These are phyloP conservation scores for Hypsizygus marmoreus DNA, from an alignment of 768 basidiomycete genomes.

Conservation along the genomic window DNA sequence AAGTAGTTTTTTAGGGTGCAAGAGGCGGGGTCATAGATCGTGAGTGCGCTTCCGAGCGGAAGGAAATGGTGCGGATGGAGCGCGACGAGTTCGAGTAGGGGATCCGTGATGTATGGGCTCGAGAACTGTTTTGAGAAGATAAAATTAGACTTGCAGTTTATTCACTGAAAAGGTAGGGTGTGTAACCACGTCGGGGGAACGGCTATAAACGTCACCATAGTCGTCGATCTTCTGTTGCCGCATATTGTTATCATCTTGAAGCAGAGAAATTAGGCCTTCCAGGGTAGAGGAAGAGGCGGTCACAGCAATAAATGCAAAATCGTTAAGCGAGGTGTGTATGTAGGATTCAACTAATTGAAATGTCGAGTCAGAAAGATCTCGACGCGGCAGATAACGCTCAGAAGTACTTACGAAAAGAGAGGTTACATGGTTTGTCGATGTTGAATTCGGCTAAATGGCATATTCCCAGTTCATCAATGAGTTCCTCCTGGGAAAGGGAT, in stretches of 20 bases:
- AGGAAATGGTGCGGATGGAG: conserved; percentile 23
- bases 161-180: conserved; percentile 2
- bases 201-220: conserved; percentile 5
- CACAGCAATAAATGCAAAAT: conserved; percentile 20
- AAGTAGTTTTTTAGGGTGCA: conserved; percentile 13
- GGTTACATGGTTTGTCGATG: conserved; percentile 19
- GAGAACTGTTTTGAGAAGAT: conserved; percentile 16
- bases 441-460: conserved; percentile 14
- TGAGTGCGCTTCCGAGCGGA: conserved; percentile 16
- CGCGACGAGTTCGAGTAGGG: conserved; percentile 18
- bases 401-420: conserved; percentile 19
- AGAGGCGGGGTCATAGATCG: conserved; percentile 12
- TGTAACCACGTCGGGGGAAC: conserved; percentile 15
- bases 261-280: conserved; percentile 17
- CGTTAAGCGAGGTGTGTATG: conserved; percentile 18
- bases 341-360: conserved; percentile 17
- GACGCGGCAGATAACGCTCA: conserved; percentile 4
- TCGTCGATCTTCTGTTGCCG: conserved; percentile 14
- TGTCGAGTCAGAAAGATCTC: no score
- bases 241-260: conserved; percentile 19
- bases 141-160: conserved; percentile 10
- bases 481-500: conserved; percentile 12
- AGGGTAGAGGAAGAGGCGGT: conserved; percentile 18
- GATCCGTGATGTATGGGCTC: conserved; percentile 13
- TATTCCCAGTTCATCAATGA: conserved; percentile 13